Evolutionary conservation across 805 yeast genomes (phyloP).

Genomic region (Lipomyces mesembrius): DNA sequence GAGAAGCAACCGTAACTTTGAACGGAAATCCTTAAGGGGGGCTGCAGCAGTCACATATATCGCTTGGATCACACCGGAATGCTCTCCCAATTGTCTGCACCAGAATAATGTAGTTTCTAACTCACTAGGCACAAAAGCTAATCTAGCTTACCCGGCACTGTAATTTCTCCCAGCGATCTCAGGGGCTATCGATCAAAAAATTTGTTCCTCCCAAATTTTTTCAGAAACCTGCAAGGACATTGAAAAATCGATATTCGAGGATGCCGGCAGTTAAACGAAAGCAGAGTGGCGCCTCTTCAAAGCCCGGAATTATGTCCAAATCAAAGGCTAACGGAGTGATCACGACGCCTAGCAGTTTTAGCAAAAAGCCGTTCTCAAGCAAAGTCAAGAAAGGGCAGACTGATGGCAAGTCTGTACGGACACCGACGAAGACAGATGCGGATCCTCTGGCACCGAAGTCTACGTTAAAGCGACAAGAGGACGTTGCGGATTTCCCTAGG

Average conservation of each 20-base stretch:
- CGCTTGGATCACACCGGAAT: no score
- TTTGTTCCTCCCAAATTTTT: neutral
- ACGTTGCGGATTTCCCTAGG: conserved; percentile 82
- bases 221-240: neutral
- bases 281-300: conserved; percentile 7
- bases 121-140: neutral
- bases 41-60: no score
- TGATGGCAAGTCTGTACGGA: neutral
- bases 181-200: neutral
- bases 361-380: conserved; percentile 18
- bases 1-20: neutral
- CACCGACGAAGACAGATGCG: neutral
- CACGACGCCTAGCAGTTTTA: conserved; percentile 8
- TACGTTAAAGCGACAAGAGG: conserved; percentile 28
- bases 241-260: neutral
- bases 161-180: neutral
- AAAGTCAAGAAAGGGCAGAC: neutral
- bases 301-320: neutral
- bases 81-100: no score
- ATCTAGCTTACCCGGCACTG: neutral
- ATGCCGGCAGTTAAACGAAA: conserved; percentile 28
- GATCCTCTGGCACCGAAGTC: conserved; percentile 10
- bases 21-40: no score
- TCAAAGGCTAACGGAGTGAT: neutral
- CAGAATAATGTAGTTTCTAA: no score